A percentile compares a stretch with the other conserved stretches of the same genome.
phyloP scores from a whole-genome alignment of 257 asterid genomes.

The Datura wrightii region DNA sequence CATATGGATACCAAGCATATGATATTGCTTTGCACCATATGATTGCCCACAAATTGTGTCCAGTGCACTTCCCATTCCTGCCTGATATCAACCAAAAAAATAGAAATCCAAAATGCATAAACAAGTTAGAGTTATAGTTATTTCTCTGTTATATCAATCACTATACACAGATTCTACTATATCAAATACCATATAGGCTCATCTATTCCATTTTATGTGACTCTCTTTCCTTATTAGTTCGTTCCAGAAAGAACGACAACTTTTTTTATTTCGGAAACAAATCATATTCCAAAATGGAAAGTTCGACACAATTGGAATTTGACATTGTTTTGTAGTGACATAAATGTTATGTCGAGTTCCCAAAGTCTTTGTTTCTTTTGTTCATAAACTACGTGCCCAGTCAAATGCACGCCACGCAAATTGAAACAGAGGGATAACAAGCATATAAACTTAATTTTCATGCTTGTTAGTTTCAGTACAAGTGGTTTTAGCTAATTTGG shows the following conservation, averaged over 20 bases:
- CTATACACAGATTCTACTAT: background rate
- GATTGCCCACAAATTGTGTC: slow-evolving; percentile 36
- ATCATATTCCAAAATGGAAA: background rate
- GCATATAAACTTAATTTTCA: background rate
- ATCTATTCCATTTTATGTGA: background rate
- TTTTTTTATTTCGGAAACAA: background rate
- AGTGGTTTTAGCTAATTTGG: background rate
- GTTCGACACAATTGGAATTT: too few species aligned
- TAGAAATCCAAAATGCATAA: background rate
- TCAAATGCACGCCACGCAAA: background rate
- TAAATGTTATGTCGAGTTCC: background rate
- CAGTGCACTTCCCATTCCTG: slow-evolving; percentile 35
- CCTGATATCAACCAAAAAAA: background rate
- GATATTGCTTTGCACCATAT: slow-evolving; percentile 30
- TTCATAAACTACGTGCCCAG: background rate
- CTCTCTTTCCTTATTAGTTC: background rate
- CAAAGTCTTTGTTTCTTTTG: background rate
- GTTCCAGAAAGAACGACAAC: background rate
- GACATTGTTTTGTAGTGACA: background rate
- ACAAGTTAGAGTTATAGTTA: background rate
- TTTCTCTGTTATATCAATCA: too few species aligned
- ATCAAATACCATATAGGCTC: background rate
- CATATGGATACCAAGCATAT: slow-evolving; percentile 40
- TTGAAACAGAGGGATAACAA: background rate
- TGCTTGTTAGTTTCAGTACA: background rate